Base-by-base conservation (phyloP, 768 basidiomycete species). In the Trametes maxima region DNA sequence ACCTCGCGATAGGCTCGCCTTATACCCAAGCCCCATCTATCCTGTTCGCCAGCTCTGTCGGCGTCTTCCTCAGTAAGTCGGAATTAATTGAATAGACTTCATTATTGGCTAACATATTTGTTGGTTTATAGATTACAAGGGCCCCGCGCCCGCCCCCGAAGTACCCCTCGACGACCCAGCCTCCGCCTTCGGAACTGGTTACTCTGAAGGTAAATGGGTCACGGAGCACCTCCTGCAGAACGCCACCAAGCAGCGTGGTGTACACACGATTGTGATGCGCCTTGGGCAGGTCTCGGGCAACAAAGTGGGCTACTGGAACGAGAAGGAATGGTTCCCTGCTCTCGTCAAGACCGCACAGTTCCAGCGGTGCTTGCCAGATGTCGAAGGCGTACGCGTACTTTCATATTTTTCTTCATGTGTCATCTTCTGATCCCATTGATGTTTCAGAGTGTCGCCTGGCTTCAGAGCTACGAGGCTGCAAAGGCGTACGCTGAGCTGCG, bases 281-380 rank as follows among this genome's bases (percentile, higher is more conserved):
- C 67, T 79, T 13, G 75, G 75, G 2, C 76, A 77, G 54, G 64
- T 76, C 3, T 60, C 68, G 8, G 67, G 68, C 3, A 68, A 69
- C 17, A 45, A 37, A 17, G 69, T 70, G 47, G 76, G 76, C 13
- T 61, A 65, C 24, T 77, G 76, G 76, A 75, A 73, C 50, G 57
- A 64, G 22, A 56, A 57, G 25, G 76, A 77, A 47, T 76, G 74
- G 73, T 62, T 75, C 25, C 74, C 75, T 1, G 22, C 67, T 11
- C 48, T 75, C 44, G 67, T 75, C 40, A 64, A 65, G 43, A 69
- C 72, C 12, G 60, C 69, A 28, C 45, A 59, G 12, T 58, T 66
- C 57, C 45, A 71, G 28, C 25, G 50, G 5, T 72, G 67, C 47
- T 35, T 76, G 28, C 75, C 75, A 6, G 65, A 64, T 19, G 35